Percentiles rank a stretch among this genome's conserved stretches.
These are phyloP conservation scores for Antitrichia curtipendula DNA, from an alignment of 225 moss, liverwort and hornwort species.

Conservation along the genomic window DNA sequence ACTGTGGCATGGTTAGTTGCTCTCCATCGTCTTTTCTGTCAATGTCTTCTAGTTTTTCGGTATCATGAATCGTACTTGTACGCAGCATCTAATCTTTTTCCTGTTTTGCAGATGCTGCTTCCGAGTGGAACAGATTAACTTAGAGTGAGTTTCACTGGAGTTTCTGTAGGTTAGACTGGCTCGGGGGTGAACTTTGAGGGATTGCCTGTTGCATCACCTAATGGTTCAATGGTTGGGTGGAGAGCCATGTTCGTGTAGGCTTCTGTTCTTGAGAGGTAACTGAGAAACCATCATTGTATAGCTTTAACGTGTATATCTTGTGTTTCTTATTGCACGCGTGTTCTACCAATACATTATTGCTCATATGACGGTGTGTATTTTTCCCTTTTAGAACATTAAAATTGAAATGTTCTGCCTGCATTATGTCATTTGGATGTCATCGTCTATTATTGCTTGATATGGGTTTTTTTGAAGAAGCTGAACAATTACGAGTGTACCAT, in stretches of 20 bases:
- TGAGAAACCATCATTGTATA: not conserved
- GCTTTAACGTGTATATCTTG: not conserved
- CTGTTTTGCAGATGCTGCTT: not conserved
- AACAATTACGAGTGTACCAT: too few relatives aligned
- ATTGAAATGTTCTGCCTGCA: not conserved
- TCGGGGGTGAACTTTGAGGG: not conserved
- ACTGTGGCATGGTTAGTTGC: not conserved
- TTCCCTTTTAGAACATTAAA: not conserved
- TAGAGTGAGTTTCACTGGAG: not conserved
- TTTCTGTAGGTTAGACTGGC: not conserved
- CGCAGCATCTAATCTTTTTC: not conserved
- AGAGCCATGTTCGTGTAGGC: not conserved
- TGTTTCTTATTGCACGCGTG: not conserved
- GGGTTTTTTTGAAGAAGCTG: too few relatives aligned
- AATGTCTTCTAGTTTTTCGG: not conserved
- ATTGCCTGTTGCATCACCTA: not conserved
- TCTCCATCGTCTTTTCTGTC: too few relatives aligned
- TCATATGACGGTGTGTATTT: not conserved
- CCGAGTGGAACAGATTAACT: not conserved
- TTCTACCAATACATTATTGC: too few relatives aligned
- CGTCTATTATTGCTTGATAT: too few relatives aligned
- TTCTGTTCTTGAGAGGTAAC: not conserved
- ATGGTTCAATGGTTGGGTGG: constrained; percentile 1
- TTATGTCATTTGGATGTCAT: not conserved
- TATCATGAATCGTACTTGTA: not conserved